Conservation (phyloP, 441 rosid genomes). For the Corymbia citriodora region DNA sequence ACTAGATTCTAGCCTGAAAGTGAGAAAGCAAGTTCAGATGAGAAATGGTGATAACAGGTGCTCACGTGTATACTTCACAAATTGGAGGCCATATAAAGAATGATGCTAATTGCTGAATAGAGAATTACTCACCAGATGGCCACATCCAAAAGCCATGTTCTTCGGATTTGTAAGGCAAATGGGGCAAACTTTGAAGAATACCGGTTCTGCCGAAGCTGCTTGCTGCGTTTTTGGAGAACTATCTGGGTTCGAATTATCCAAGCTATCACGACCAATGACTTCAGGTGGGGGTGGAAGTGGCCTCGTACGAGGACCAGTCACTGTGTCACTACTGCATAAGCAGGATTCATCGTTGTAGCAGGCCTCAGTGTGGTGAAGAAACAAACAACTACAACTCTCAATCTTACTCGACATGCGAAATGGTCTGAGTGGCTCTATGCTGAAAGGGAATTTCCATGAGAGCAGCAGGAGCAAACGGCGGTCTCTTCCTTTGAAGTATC, state of each 20-base stretch:
- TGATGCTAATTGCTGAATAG: neutral
- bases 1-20: neutral
- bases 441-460: conserved; percentile 93
- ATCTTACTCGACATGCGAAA: conserved; percentile 32
- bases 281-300: conserved; percentile 73
- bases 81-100: neutral
- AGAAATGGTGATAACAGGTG: neutral
- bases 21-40: neutral
- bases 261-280: conserved; percentile 59
- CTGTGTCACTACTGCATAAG: conserved; percentile 29
- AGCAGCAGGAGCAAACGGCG: conserved; percentile 89
- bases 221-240: conserved; percentile 30
- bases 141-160: conserved; percentile 96
- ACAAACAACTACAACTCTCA: neutral
- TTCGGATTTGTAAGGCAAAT: conserved; percentile 86
- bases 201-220: conserved; percentile 17
- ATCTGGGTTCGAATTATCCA: conserved; percentile 26
- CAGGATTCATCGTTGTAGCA: neutral
- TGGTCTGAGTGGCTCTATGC: conserved; percentile 66
- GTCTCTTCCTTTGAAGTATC: conserved; percentile 67
- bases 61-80: neutral
- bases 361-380: neutral
- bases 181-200: conserved; percentile 67
- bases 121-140: conserved; percentile 58
- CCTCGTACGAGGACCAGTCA: conserved; percentile 18